Conservation (phyloP, 345 rosid species). For the Bruguiera gymnorhiza region DNA sequence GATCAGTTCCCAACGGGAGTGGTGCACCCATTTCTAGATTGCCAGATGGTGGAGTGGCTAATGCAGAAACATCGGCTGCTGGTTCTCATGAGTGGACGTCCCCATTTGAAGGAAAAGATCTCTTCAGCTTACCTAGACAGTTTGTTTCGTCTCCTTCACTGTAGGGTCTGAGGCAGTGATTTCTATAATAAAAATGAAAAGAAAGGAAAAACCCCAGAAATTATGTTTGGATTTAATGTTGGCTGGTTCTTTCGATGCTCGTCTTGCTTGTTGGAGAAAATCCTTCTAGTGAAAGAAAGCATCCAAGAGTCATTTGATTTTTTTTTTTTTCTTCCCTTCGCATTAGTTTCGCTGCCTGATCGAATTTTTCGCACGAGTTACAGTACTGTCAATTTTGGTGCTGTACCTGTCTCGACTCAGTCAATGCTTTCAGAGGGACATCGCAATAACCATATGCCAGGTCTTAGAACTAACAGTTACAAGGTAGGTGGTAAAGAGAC, state of each 20-base stretch:
- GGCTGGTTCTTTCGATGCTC: constrained; percentile 36
- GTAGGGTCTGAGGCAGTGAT: constrained; percentile 40
- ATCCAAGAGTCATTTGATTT: constrained; percentile 3
- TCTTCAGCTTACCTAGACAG: constrained; percentile 82
- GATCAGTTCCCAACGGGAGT: constrained; percentile 35
- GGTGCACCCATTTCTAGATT: constrained; percentile 39
- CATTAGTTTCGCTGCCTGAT: too few species aligned
- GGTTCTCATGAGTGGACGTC: constrained; percentile 77
- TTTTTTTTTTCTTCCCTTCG: too few species aligned
- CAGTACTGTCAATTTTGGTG: too few species aligned
- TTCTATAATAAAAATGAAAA: constrained; percentile 36
- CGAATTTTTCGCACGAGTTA: too few species aligned
- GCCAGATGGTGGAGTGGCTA: constrained; percentile 36
- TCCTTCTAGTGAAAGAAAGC: constrained; percentile 18
- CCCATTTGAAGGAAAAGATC: constrained; percentile 84
- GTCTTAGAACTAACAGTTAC: too few species aligned
- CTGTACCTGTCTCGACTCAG: too few species aligned
- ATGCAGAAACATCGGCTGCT: constrained; percentile 39
- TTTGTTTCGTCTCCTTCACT: constrained; percentile 78
- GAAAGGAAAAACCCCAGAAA: constrained; percentile 18
- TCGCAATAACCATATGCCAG: too few species aligned
- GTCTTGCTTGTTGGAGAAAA: constrained; percentile 24
- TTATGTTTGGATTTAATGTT: constrained; percentile 49
- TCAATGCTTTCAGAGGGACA: too few species aligned
- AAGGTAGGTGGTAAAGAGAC: too few species aligned